These are phyloP conservation scores for Cruciata laevipes DNA, from an alignment of 257 asterid genomes.

Conservation along the genomic window DNA sequence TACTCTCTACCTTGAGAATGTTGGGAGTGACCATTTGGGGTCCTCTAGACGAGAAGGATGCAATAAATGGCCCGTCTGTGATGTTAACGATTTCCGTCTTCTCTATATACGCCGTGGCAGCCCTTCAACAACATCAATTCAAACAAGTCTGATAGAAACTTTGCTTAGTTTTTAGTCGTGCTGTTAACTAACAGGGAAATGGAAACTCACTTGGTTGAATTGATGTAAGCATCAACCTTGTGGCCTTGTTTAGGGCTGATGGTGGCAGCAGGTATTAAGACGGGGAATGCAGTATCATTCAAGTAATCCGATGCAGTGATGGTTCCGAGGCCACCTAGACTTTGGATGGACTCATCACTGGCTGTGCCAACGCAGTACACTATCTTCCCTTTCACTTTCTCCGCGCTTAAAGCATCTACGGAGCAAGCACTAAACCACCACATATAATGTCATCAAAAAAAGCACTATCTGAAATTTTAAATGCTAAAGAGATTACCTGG, in stretches of 20 bases:
- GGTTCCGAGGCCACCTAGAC: conserved; percentile 47
- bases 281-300: conserved; percentile 28
- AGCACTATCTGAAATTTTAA: no score
- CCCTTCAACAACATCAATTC: conserved; percentile 22
- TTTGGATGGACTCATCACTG: conserved; percentile 20
- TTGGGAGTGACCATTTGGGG: conserved; percentile 39
- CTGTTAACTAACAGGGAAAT: neutral
- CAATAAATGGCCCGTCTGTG: conserved; percentile 37
- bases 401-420: conserved; percentile 17
- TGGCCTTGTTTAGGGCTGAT: conserved; percentile 27
- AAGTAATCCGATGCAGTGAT: conserved; percentile 23
- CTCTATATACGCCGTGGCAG: conserved; percentile 54
- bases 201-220: conserved; percentile 43
- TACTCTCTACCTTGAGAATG: conserved; percentile 58
- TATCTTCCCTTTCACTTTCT: conserved; percentile 57
- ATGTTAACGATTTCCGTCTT: conserved; percentile 29
- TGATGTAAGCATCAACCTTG: conserved; percentile 44
- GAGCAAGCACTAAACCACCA: conserved; percentile 48
- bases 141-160: no score
- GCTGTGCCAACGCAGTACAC: conserved; percentile 43
- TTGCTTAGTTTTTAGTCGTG: no score
- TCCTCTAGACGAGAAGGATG: conserved; percentile 79
- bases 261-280: conserved; percentile 27
- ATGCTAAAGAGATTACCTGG: conserved; percentile 35
- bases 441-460: neutral